phyloP scores from a whole-genome alignment of 768 basidiomycete species.

The Termitomyces sp. region DNA sequence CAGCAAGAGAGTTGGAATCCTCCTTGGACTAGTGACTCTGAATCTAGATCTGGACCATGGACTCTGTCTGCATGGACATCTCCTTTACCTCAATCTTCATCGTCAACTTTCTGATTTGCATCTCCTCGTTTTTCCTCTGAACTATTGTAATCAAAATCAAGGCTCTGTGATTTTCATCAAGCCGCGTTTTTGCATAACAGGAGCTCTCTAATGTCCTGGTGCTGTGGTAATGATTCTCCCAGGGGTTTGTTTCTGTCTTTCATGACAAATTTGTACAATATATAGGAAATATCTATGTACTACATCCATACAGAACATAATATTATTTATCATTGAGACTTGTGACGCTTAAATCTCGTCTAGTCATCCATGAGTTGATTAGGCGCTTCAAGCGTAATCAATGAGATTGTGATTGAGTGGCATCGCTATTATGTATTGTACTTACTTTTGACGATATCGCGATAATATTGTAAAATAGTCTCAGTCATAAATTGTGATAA shows the following conservation, averaged over 20 bases:
- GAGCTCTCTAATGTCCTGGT: not conserved
- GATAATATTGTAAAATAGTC: not conserved
- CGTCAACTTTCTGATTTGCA: not conserved
- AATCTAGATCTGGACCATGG: not conserved
- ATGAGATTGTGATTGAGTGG: too few relatives aligned
- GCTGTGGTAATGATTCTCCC: too few relatives aligned
- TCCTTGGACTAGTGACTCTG: not conserved
- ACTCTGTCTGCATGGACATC: constrained; percentile 5
- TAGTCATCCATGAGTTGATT: too few relatives aligned
- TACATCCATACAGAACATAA: not conserved
- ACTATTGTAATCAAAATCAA: constrained; percentile 3
- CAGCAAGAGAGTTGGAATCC: not conserved
- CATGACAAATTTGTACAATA: not conserved
- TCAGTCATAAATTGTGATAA: not conserved
- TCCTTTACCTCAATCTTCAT: not conserved
- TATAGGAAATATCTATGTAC: constrained; percentile 1
- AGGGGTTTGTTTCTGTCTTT: not conserved
- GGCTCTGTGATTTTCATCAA: not conserved
- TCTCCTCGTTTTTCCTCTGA: not conserved
- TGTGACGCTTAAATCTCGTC: not conserved
- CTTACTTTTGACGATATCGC: not conserved
- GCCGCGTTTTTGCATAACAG: not conserved
- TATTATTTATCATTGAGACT: not conserved
- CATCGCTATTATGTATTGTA: not conserved
- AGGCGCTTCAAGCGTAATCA: too few relatives aligned